Base-by-base conservation (phyloP, 768 basidiomycete genomes). In the Lactarius sanguifluus region DNA sequence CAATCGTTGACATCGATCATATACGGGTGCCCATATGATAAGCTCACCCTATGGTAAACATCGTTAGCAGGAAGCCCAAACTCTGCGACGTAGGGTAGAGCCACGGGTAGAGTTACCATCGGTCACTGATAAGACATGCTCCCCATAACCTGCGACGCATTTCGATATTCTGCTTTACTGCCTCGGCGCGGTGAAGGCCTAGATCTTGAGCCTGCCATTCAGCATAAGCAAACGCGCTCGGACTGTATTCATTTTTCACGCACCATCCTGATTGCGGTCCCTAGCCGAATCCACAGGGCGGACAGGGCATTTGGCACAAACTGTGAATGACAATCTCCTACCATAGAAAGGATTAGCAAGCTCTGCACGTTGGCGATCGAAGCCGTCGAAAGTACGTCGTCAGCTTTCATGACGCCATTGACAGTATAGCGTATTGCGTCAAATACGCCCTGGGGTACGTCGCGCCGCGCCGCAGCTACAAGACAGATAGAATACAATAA, bases 1-100 rank as follows among this genome's bases (percentile, higher is more conserved):
- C 97, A 99, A 76, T 99, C 97, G 70, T 91, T 87, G 2, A 98
- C 86, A 75, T 98, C 96, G 68, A 99, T 96, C 90, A 96, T 92
- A 75, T 88, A 91, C 3, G 96, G 96, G 70, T 94, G 92, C 0
- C 96, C 96, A 71, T 94, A 93, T 28, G 92, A 88, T 43, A 95
- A 80, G 73, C 91, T 92, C 62, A 88, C 85, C 92, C 92, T 93
- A 62, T 40, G 61, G 54, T n/a, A 43, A 57, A 50, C 25, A 73
- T 20, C 60, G 64, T 57, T 38, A 55, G 62, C 58, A 73, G 65
- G 62, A 62, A 25, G 43, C 41, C 43, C 56, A 36, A 59, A 63
- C 20, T n/a, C 52, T 50, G 34, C 52, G 55, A 61, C 28, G 28
- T 59, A 23, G 16, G 36, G 55, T 12, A 56, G 38, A 5, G 25